Percentiles rank a stretch among this genome's conserved stretches.
Conservation (phyloP, 169 alveolate species). For the Eimeria maxima region DNA sequence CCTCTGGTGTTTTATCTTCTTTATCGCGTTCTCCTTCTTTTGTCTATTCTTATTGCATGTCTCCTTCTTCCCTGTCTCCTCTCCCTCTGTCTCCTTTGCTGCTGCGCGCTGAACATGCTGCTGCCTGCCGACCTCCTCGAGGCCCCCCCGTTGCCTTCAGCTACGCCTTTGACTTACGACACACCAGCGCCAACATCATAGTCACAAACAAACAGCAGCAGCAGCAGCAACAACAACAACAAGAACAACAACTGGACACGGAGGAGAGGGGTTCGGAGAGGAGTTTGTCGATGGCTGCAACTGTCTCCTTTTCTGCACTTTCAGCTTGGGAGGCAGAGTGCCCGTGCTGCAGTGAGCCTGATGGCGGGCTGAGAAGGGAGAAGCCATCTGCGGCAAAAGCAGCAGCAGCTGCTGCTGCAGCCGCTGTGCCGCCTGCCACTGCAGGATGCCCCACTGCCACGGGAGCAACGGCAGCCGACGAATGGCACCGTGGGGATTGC, state of each 20-base stretch:
- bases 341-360: slow-evolving; percentile 25
- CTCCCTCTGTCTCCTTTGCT: slow-evolving; percentile 21
- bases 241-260: neutral
- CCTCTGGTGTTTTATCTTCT: too few relatives aligned
- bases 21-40: neutral
- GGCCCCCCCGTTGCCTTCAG: neutral
- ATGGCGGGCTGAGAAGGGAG: neutral
- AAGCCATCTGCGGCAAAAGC: neutral
- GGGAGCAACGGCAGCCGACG: slow-evolving; percentile 6
- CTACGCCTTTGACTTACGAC: neutral
- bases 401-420: slow-evolving; percentile 22
- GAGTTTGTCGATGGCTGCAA: neutral
- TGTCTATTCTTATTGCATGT: neutral
- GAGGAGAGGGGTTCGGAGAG: neutral
- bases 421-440: slow-evolving; percentile 27
- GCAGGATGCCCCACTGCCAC: slow-evolving; percentile 16
- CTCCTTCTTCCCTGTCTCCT: neutral
- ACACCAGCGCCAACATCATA: neutral
- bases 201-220: neutral
- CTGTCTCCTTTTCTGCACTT: neutral
- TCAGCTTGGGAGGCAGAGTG: slow-evolving; percentile 35
- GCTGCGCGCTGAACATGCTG: slow-evolving; percentile 1
- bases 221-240: slow-evolving; percentile 43
- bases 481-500: neutral
- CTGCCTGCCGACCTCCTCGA: neutral